Conservation (phyloP, 2,329 filamentous ascomycete species). For the Ramichloridium luteum region DNA sequence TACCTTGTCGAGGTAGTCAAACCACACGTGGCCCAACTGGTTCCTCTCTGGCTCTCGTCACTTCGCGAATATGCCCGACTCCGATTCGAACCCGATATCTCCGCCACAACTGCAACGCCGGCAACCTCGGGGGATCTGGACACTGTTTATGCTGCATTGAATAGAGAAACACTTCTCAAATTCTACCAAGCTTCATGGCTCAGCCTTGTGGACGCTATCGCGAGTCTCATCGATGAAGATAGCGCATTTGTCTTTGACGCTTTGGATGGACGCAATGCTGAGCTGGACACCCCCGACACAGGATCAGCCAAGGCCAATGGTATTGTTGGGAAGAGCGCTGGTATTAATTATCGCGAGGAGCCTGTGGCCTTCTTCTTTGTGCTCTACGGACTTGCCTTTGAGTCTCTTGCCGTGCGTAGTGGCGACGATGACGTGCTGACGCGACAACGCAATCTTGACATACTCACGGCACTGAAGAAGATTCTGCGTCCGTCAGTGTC, state of each 20-base stretch:
- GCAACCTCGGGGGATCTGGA: constrained; percentile 64
- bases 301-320: constrained; percentile 9
- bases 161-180: constrained; percentile 79
- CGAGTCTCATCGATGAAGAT: constrained; percentile 92
- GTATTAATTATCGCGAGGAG: constrained; percentile 96
- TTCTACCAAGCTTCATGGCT: constrained; percentile 98
- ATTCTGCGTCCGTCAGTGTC: constrained; percentile 90
- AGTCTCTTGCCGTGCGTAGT: constrained; percentile 77
- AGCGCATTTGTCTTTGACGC: constrained; percentile 97
- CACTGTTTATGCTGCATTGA: constrained; percentile 86
- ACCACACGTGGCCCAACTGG: constrained; percentile 79
- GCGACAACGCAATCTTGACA: constrained; percentile 48
- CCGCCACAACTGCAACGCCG: constrained; percentile 69
- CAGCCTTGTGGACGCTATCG: constrained; percentile 92
- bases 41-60: constrained; percentile 87
- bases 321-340: constrained; percentile 46
- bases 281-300: constrained; percentile 8
- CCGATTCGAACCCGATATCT: constrained; percentile 93
- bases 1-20: constrained; percentile 82
- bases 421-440: constrained; percentile 35
- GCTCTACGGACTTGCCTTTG: constrained; percentile 89
- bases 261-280: constrained; percentile 62
- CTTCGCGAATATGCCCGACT: constrained; percentile 86
- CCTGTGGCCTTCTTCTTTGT: constrained; percentile 99
- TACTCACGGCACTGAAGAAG: constrained; percentile 83